Evolutionary conservation across 2,329 filamentous ascomycete species (phyloP).

Genomic region (Hyphodiscus sp.): DNA sequence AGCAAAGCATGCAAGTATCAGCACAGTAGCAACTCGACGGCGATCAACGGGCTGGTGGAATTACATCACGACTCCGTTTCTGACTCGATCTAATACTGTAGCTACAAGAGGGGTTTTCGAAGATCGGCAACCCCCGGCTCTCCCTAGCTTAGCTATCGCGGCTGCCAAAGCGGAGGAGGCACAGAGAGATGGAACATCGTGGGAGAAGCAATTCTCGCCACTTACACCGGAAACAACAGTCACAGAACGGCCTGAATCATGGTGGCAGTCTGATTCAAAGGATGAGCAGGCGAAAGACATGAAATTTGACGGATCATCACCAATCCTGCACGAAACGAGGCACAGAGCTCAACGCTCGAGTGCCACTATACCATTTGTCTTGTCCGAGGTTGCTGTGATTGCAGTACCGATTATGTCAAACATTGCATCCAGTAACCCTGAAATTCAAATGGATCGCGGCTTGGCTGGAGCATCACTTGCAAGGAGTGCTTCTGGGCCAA

Average conservation of each 20-base stretch:
- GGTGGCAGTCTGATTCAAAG: constrained; percentile 30
- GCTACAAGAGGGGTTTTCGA: constrained; percentile 14
- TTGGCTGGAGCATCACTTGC: background rate
- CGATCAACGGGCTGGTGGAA: constrained; percentile 72
- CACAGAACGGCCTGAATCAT: constrained; percentile 30
- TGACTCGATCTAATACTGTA: constrained; percentile 31
- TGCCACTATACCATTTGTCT: constrained; percentile 21
- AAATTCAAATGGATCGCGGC: constrained; percentile 2
- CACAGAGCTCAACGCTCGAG: constrained; percentile 25
- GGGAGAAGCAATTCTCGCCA: constrained; percentile 30
- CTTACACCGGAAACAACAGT: constrained; percentile 25
- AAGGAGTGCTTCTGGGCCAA: background rate
- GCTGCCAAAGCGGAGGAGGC: constrained; percentile 23
- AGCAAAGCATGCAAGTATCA: constrained; percentile 22
- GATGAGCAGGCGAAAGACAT: constrained; percentile 14
- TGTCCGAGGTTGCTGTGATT: constrained; percentile 17
- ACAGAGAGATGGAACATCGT: constrained; percentile 20
- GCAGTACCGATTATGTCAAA: constrained; percentile 6
- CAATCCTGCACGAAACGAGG: constrained; percentile 20
- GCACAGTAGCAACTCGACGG: constrained; percentile 32
- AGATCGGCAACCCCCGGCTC: constrained; percentile 17
- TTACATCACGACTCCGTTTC: constrained; percentile 65
- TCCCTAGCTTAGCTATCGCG: constrained; percentile 29
- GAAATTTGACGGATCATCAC: constrained; percentile 9
- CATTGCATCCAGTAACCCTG: constrained; percentile 1